Evolutionary conservation across 192 early-diverging fungal species (phyloP).

Genomic region (Backusella liffmaniae): DNA sequence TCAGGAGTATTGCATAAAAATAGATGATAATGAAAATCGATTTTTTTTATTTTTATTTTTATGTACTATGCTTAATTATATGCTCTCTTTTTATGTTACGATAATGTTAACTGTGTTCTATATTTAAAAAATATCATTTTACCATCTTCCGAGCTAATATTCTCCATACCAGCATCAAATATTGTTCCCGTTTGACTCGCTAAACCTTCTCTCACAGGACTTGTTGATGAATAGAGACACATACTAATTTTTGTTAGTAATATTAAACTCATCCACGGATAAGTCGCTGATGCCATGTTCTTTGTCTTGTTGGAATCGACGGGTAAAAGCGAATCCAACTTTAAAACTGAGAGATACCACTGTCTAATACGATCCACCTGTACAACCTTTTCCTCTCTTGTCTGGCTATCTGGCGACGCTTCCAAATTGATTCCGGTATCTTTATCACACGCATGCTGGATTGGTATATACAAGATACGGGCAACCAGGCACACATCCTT

Average conservation of each 20-base stretch:
- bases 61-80: constrained; percentile 1
- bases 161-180: background rate
- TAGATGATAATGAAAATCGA: too few species aligned
- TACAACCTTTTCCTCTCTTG: background rate
- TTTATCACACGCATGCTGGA: background rate
- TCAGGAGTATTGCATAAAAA: too few species aligned
- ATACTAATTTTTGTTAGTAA: constrained; percentile 17
- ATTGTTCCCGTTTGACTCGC: background rate
- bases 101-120: background rate
- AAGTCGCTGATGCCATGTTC: background rate
- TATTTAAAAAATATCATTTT: constrained; percentile 8
- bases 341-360: background rate
- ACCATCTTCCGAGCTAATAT: background rate
- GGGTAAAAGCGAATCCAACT: constrained; percentile 4
- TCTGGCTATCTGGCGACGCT: background rate
- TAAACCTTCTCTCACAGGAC: background rate
- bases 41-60: background rate
- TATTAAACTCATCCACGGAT: constrained; percentile 22
- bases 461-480: background rate
- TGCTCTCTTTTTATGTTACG: background rate
- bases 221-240: constrained; percentile 1
- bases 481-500: background rate
- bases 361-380: constrained; percentile 8
- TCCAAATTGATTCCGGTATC: background rate
- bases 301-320: background rate